phyloP scores from a whole-genome alignment of 306 rosid genomes.

The Geum urbanum region DNA sequence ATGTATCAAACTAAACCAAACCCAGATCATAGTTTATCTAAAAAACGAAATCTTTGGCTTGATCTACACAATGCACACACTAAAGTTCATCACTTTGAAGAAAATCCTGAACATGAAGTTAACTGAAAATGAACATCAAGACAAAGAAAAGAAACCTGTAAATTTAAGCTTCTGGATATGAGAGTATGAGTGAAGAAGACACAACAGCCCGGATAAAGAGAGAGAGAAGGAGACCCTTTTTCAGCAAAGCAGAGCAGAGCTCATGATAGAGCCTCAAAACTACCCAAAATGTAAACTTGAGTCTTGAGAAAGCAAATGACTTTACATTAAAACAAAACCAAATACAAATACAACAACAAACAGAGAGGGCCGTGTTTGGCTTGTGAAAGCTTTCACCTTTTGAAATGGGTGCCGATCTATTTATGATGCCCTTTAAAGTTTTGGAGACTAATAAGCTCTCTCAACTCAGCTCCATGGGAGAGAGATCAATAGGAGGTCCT shows the following conservation, averaged over 20 bases:
- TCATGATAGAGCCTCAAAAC: slow-evolving; percentile 32
- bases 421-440: slow-evolving; percentile 11
- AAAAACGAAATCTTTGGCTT: slow-evolving; percentile 24
- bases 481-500: slow-evolving; percentile 40
- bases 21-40: slow-evolving; percentile 21
- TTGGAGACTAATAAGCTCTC: slow-evolving; percentile 6
- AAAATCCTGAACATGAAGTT: not conserved
- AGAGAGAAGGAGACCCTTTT: slow-evolving; percentile 17
- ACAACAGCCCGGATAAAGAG: not conserved
- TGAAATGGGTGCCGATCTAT: slow-evolving; percentile 28
- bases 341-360: not conserved
- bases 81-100: not conserved
- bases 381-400: slow-evolving; percentile 9
- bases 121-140: slow-evolving; percentile 16
- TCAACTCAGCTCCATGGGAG: slow-evolving; percentile 37
- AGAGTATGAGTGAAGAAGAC: slow-evolving; percentile 24
- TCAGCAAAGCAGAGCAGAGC: slow-evolving; percentile 24
- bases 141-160: slow-evolving; percentile 46
- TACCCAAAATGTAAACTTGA: slow-evolving; percentile 24
- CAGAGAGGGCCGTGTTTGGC: slow-evolving; percentile 18
- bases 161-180: slow-evolving; percentile 20
- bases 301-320: slow-evolving; percentile 23
- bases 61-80: slow-evolving; percentile 31
- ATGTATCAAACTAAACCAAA: slow-evolving; percentile 9
- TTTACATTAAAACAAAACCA: slow-evolving; percentile 23